Base-by-base conservation (phyloP, 2,329 filamentous ascomycete genomes). In the Blastomyces emzantsi region DNA sequence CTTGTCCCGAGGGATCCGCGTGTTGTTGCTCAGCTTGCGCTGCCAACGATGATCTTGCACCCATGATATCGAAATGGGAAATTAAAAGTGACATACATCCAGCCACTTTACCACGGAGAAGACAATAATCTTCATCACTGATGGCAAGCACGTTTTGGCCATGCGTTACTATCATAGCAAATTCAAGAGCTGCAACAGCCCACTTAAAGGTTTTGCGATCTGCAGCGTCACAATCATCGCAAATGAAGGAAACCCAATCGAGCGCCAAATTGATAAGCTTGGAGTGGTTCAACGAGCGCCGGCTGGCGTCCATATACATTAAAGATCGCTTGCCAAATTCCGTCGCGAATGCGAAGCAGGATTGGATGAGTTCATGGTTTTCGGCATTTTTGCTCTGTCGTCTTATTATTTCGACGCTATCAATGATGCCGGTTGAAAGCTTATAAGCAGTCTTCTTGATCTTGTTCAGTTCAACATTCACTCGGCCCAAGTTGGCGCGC, bases 51-150 rank as follows among this genome's bases (percentile, higher is more conserved):
- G 92, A 96, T 71, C 93, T 87, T 33, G 94, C 94, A 30, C 94
- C 94, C 89, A 99, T 96, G 76, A 99, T 97, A 75, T 99, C 94
- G 71, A 99, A 99, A 76, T 99, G 94, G 11, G 92, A 97, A 69
- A 99, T 97, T 59, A 99, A 82, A 30, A 99, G 83, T 25, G 91
- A 92, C 94, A 99, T 99, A 75, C 94, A 99, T 0, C 93, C 93
- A 9, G 92, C 92, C 5, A 99, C 94, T 75, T 97, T 97, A 64
- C 86, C 82, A 55, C 93, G 85, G 66, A 99, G 80, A 67, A 83
- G 87, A 6, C 87, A 84, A 73, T 96, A 99, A 72, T 99, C 93
- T 51, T 89, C 85, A 64, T 96, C 91, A 51, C 88, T 90, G 65
- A 99, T 86, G 0, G 88, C 90, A n/a, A 99, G 78, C 58, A 99